Conservation (phyloP, 2,329 filamentous ascomycete genomes). For the Verticillium tricorpus region DNA sequence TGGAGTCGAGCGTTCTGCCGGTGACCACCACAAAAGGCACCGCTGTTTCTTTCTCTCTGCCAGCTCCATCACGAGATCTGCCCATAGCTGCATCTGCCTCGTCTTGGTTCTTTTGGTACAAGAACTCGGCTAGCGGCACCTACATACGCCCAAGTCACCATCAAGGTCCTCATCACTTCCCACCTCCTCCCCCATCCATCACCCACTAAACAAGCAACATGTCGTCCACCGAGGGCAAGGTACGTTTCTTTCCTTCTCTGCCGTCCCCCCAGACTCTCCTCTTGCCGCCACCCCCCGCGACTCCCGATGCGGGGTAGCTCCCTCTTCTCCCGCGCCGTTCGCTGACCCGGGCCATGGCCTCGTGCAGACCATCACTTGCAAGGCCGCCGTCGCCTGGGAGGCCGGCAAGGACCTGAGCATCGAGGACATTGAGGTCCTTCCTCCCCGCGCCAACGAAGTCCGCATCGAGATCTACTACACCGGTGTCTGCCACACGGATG, state of each 20-base stretch:
- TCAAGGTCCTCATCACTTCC: slow-evolving; percentile 12
- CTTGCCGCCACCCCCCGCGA: not conserved
- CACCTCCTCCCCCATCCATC: not conserved
- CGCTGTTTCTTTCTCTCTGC: not conserved
- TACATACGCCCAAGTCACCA: not conserved
- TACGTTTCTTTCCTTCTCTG: slow-evolving; percentile 3
- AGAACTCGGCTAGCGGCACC: not conserved
- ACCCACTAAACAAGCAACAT: slow-evolving; percentile 6
- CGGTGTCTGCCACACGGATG: slow-evolving; percentile 92
- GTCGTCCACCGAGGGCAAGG: slow-evolving; percentile 16
- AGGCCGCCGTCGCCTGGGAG: slow-evolving; percentile 97
- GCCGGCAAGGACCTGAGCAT: slow-evolving; percentile 84
- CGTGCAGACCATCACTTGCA: slow-evolving; percentile 82
- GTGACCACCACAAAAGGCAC: slow-evolving; percentile 1
- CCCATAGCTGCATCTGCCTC: not conserved
- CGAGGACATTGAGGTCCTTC: slow-evolving; percentile 88
- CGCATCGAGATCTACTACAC: slow-evolving; percentile 97
- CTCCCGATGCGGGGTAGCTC: slow-evolving; percentile 10
- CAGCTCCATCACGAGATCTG: not conserved
- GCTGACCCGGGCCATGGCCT: not conserved
- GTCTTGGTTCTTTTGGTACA: not conserved
- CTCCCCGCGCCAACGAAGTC: slow-evolving; percentile 89
- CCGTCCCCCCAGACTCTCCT: not conserved
- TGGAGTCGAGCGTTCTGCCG: not conserved
- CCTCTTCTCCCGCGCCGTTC: not conserved